Percentiles rank a stretch among this genome's conserved stretches.
Evolutionary conservation across 2,329 filamentous ascomycete genomes (phyloP).

Genomic region (Metarhizium guizhouense): DNA sequence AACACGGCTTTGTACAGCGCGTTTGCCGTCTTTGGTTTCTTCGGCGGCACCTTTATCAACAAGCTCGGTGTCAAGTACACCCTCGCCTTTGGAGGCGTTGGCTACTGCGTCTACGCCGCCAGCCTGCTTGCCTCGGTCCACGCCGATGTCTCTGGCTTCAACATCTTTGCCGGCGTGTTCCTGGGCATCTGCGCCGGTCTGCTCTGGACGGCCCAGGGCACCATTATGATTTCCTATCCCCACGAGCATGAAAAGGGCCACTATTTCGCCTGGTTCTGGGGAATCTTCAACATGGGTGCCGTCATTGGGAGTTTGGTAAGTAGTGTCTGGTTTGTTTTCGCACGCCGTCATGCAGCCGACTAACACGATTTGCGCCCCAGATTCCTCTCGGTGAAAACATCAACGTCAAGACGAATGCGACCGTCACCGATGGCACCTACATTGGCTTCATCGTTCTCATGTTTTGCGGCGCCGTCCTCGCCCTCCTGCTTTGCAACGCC

Average conservation of each 20-base stretch:
- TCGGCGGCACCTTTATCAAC: conserved; percentile 70
- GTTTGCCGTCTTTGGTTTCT: conserved; percentile 57
- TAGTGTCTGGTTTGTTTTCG: not conserved
- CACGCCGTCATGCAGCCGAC: not conserved
- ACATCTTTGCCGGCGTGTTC: conserved; percentile 64
- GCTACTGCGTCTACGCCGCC: conserved; percentile 65
- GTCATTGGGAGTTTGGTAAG: conserved; percentile 67
- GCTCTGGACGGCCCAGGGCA: conserved; percentile 74
- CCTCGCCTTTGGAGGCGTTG: conserved; percentile 62
- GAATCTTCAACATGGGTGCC: conserved; percentile 87
- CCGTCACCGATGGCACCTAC: conserved; percentile 72
- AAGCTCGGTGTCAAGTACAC: conserved; percentile 59
- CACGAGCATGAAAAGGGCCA: conserved; percentile 72
- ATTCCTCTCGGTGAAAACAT: conserved; percentile 64
- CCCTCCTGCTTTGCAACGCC: conserved; percentile 63
- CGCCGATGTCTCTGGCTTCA: conserved; percentile 30
- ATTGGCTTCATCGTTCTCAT: conserved; percentile 83
- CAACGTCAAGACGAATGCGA: conserved; percentile 35
- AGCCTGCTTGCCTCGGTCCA: conserved; percentile 63
- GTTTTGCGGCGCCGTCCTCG: conserved; percentile 58
- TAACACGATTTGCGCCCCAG: not conserved
- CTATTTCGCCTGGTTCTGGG: conserved; percentile 89
- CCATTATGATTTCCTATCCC: conserved; percentile 87
- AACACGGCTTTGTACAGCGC: conserved; percentile 63
- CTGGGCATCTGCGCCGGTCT: conserved; percentile 72